phyloP scores from a whole-genome alignment of 177 flowering plant species.

The Tripterygium wilfordii region DNA sequence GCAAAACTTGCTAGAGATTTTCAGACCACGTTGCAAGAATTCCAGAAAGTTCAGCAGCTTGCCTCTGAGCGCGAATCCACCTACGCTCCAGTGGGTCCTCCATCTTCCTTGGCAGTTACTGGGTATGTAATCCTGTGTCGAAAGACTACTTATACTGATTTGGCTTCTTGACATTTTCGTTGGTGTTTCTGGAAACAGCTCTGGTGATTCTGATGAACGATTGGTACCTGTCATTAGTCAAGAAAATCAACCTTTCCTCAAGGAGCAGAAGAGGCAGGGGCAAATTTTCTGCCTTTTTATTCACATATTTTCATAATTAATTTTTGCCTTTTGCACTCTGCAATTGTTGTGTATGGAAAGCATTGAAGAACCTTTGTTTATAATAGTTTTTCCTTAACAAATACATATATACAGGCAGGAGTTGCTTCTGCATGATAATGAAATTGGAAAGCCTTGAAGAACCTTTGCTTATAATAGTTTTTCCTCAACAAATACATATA shows the following conservation, averaged over 20 bases:
- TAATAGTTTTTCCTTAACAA: no score
- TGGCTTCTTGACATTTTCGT: no score
- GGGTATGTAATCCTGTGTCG: no score
- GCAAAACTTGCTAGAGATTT: slow-evolving; percentile 82
- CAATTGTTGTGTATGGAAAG: not conserved
- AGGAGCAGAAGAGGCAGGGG: slow-evolving; percentile 43
- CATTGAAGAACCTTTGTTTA: no score
- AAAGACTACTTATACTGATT: no score
- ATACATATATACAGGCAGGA: no score
- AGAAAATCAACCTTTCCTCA: slow-evolving; percentile 44
- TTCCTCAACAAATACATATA: no score
- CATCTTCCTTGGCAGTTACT: slow-evolving; percentile 24
- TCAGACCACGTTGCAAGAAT: slow-evolving; percentile 61
- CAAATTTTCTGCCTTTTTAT: not conserved
- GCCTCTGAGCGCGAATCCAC: slow-evolving; percentile 71
- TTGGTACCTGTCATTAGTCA: slow-evolving; percentile 16
- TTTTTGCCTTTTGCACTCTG: no score
- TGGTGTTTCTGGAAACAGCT: slow-evolving; percentile 9
- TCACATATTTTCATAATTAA: not conserved
- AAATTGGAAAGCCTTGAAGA: slow-evolving; percentile 3
- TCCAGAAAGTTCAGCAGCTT: slow-evolving; percentile 70
- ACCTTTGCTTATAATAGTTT: no score
- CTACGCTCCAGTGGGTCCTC: slow-evolving; percentile 42
- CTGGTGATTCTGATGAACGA: slow-evolving; percentile 26
- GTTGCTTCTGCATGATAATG: no score